phyloP scores from a whole-genome alignment of 192 early-diverging fungal species.

The Backusella psychrophila region DNA sequence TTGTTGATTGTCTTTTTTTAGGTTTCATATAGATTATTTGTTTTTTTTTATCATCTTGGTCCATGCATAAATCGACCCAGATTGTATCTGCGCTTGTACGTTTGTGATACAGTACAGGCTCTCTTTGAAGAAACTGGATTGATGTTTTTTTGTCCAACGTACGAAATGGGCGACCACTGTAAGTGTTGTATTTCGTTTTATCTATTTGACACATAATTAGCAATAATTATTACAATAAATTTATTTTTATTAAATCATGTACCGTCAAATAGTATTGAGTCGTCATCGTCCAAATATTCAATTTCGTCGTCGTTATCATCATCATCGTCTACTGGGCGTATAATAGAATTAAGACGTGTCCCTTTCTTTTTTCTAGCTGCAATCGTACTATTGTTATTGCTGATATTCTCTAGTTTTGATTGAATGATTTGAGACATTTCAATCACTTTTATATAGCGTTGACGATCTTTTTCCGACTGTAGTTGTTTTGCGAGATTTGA shows the following conservation, averaged over 20 bases:
- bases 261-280: not conserved
- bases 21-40: not conserved
- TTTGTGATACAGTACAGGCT: not conserved
- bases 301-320: not conserved
- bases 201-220: not conserved
- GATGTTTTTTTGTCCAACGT: slow-evolving; percentile 5
- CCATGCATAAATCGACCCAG: not conserved
- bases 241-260: not conserved
- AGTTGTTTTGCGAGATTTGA: not conserved
- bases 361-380: not conserved
- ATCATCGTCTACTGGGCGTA: not conserved
- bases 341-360: not conserved
- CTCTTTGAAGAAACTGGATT: slow-evolving; percentile 2
- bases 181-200: slow-evolving; percentile 8
- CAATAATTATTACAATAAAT: not conserved
- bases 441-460: slow-evolving; percentile 7
- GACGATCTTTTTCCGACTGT: not conserved
- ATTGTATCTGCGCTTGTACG: slow-evolving; percentile 7
- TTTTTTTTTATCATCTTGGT: not conserved
- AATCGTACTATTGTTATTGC: not conserved
- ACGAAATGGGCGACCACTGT: slow-evolving; percentile 4
- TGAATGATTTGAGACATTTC: slow-evolving; percentile 12
- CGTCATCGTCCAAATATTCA: not conserved
- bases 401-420: not conserved
- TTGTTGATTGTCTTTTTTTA: not conserved